Evolutionary conservation across 2,329 filamentous ascomycete genomes (phyloP).

Genomic region (Nakataea oryzae): DNA sequence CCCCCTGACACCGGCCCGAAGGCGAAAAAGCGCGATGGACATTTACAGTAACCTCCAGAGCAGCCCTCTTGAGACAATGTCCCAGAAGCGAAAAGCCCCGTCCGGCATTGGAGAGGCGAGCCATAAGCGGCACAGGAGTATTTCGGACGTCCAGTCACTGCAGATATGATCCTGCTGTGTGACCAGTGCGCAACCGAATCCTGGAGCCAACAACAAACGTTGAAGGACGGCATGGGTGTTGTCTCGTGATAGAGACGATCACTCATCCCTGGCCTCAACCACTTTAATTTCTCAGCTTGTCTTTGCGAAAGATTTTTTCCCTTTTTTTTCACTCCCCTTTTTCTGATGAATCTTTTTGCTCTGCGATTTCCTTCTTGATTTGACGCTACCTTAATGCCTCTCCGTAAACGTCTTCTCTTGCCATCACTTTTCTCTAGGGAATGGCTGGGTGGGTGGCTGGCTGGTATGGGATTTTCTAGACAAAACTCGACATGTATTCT

Average conservation of each 20-base stretch:
- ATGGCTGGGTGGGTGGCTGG: not conserved
- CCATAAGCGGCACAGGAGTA: conserved; percentile 49
- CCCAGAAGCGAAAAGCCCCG: conserved; percentile 46
- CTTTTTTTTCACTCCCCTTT: not conserved
- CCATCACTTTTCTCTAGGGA: not conserved
- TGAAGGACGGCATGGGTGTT: conserved; percentile 3
- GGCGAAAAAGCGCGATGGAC: conserved; percentile 31
- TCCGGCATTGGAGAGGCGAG: conserved; percentile 20
- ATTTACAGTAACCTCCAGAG: conserved; percentile 26
- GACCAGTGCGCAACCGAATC: not conserved
- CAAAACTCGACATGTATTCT: conserved; percentile 1
- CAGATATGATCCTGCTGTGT: conserved; percentile 4
- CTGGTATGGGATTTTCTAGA: not conserved
- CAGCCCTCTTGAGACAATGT: conserved; percentile 37
- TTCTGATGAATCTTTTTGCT: not conserved
- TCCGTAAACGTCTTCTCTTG: not conserved
- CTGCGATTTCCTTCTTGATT: not conserved
- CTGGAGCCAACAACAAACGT: conserved; percentile 1
- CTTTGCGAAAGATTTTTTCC: not conserved
- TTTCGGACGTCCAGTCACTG: conserved; percentile 38
- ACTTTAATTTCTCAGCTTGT: not conserved
- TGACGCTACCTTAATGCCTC: not conserved
- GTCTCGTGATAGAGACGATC: not conserved
- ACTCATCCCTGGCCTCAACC: conserved; percentile 4
- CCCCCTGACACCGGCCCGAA: conserved; percentile 57